A percentile compares a stretch with the other conserved stretches of the same genome.
Conservation (phyloP, 1,139 yeast species). For the Groenewaldozyma auringiensis region DNA sequence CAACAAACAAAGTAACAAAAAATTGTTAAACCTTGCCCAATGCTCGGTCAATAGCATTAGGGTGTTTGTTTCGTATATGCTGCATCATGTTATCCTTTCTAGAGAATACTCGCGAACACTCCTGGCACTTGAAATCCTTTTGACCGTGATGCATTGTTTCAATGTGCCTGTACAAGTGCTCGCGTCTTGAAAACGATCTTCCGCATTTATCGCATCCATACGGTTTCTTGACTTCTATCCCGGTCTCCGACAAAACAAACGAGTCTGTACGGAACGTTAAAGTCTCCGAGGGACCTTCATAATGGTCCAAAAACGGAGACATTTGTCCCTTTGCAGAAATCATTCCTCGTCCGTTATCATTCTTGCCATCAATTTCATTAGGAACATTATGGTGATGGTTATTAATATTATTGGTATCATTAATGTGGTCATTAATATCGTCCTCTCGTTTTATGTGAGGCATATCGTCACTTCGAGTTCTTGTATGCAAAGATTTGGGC, state of each 20-base stretch:
- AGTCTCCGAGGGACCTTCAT: background rate
- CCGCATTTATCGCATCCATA: conserved; percentile 22
- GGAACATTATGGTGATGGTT: background rate
- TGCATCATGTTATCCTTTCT: conserved; percentile 27
- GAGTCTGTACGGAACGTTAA: background rate
- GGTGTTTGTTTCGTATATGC: conserved; percentile 24
- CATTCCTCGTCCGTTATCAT: too few relatives aligned
- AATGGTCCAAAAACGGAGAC: background rate
- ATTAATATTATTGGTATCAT: background rate
- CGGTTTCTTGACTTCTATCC: conserved; percentile 16
- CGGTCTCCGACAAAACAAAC: background rate
- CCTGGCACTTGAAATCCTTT: conserved; percentile 22
- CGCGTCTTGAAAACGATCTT: conserved; percentile 23
- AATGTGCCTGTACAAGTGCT: conserved; percentile 23
- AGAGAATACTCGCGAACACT: conserved; percentile 22
- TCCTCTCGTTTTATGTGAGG: background rate
- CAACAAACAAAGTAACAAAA: too few relatives aligned
- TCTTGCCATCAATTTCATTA: background rate
- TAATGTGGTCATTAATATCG: too few relatives aligned
- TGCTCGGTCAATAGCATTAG: too few relatives aligned
- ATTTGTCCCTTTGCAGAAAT: background rate
- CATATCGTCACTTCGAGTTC: background rate
- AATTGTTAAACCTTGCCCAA: too few relatives aligned
- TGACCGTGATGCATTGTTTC: conserved; percentile 25
- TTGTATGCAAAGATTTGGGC: background rate